These are phyloP conservation scores for Sisymbrium irio DNA, from an alignment of 345 rosid genomes.

Conservation along the genomic window DNA sequence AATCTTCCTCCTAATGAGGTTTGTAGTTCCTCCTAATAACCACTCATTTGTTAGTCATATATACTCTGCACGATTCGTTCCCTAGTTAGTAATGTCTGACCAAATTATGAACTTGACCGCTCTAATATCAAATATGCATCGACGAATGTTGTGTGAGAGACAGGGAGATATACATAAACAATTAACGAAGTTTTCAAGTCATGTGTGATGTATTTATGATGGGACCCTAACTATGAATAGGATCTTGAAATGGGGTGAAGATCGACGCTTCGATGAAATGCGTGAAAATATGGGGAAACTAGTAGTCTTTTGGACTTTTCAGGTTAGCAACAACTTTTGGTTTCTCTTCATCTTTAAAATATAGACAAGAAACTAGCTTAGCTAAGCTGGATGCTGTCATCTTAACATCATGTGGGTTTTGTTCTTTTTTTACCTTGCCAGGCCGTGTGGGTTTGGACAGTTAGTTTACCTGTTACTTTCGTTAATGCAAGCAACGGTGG, in stretches of 20 bases:
- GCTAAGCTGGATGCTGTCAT: neutral
- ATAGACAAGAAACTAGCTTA: neutral
- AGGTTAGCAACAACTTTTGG: slow-evolving; percentile 43
- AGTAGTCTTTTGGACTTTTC: slow-evolving; percentile 78
- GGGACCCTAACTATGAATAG: slow-evolving; percentile 37
- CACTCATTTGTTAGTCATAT: neutral
- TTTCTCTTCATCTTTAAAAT: neutral
- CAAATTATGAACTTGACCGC: neutral
- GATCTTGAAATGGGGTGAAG: slow-evolving; percentile 95
- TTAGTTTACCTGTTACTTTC: slow-evolving; percentile 85
- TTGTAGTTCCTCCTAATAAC: slow-evolving; percentile 11
- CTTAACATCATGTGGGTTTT: neutral
- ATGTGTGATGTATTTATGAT: neutral
- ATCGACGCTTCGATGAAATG: slow-evolving; percentile 83
- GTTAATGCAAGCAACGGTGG: slow-evolving; percentile 74
- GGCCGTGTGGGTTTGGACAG: slow-evolving; percentile 98
- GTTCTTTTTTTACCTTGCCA: slow-evolving; percentile 28
- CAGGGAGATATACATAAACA: neutral
- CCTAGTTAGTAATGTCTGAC: neutral
- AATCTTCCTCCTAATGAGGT: slow-evolving; percentile 80
- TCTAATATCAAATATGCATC: neutral
- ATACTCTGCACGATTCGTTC: neutral
- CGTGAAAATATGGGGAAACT: slow-evolving; percentile 66
- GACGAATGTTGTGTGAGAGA: neutral
- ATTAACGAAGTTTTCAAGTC: neutral